Base-by-base conservation (phyloP, 441 rosid genomes). In the Gossypium davidsonii region DNA sequence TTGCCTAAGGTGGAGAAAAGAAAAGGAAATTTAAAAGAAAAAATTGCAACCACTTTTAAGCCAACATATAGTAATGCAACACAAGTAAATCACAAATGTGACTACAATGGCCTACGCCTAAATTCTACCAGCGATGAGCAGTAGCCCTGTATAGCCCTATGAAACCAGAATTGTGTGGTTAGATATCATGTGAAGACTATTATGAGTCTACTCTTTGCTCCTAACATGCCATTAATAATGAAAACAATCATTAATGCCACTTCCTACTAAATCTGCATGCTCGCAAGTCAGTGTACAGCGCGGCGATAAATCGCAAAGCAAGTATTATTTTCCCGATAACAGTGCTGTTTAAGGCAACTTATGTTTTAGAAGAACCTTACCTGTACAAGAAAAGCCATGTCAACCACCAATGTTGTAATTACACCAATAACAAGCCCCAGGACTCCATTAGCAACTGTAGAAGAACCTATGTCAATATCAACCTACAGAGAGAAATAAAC, bases 361-460 rank as follows among this genome's bases (percentile, higher is more conserved):
- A 7, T 6, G 21, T 14, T 23, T 20, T 44, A 44, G 37, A 65
- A 44, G 55, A 61, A 34, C 18, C 60, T 68, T 86, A 90, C 98
- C 97, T 96, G 99, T 84, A 96, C 96, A 84, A 96, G 99, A 80
- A 93, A 93, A 76, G 99, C 98, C 97, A 93, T 93, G 78, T 96
- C 99, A 71, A 96, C 97, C 64, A 93, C 99, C 86, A 96, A 79
- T 18, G 99, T 76, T 39, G 96, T 92, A 71, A 93, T 89, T 64
- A 96, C 96, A 21, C 98, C 97, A 17, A 91, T 79, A 58, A 96
- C 97, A 77, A 96, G 94, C 72, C 97, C 98, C 81, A 96, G 80
- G 74, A 96, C 99, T 85, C 98, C 99, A 78, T 92, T 96, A 56
- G 99, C 99, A 39, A 96, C 98, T 2, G 99, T 92, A 23, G 99